A percentile compares a stretch with the other conserved stretches of the same genome.
phyloP scores from a whole-genome alignment of 768 basidiomycete genomes.

The Tylopilus sp. region DNA sequence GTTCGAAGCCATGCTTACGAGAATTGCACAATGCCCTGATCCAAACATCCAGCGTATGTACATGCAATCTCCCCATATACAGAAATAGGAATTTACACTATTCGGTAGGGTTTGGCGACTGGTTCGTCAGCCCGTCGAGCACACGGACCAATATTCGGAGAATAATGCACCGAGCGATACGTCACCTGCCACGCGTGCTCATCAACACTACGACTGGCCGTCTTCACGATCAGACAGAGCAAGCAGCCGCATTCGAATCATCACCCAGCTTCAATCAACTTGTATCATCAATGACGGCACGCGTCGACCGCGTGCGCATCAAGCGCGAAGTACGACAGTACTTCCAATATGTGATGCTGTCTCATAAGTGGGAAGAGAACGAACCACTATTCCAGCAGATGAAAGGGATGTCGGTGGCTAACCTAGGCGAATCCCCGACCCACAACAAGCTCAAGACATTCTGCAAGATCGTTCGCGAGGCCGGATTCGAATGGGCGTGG shows the following conservation, averaged over 20 bases:
- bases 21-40: background rate
- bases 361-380: slow-evolving; percentile 5
- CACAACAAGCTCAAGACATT: background rate
- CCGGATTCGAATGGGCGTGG: background rate
- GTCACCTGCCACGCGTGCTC: background rate
- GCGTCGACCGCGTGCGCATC: background rate
- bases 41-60: background rate
- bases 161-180: background rate
- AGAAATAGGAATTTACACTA: background rate
- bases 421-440: background rate
- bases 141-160: background rate
- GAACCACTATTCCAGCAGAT: background rate
- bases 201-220: background rate
- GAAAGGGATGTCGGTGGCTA: background rate
- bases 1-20: background rate
- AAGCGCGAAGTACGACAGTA: background rate
- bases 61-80: too few species aligned
- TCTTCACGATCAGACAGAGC: background rate
- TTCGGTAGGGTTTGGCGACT: background rate
- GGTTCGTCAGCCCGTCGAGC: background rate
- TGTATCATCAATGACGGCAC: background rate
- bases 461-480: background rate
- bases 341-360: slow-evolving; percentile 4
- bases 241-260: background rate
- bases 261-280: background rate